These are phyloP conservation scores for Trametes meyenii DNA, from an alignment of 768 basidiomycete genomes.

Conservation along the genomic window DNA sequence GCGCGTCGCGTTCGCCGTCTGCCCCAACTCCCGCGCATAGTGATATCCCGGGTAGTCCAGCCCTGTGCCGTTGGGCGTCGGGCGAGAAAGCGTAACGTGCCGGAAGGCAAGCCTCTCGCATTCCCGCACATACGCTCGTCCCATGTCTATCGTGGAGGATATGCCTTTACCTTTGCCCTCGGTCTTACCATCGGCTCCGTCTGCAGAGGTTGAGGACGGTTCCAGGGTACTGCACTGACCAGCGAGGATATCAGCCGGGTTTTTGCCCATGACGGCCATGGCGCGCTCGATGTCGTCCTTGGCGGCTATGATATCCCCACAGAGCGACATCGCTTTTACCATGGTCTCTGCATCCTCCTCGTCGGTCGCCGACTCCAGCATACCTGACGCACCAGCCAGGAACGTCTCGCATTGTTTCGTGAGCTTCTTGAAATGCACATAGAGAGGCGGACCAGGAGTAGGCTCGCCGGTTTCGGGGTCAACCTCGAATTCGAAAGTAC, in stretches of 20 bases:
- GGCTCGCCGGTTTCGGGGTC: conserved; percentile 26
- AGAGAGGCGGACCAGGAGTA: conserved; percentile 44
- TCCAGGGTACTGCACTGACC: not conserved
- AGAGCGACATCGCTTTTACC: conserved; percentile 48
- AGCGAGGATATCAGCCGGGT: conserved; percentile 13
- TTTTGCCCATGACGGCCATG: conserved; percentile 43
- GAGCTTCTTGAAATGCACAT: conserved; percentile 56
- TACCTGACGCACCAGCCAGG: conserved; percentile 45
- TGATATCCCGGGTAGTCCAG: conserved; percentile 36
- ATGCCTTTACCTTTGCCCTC: conserved; percentile 36
- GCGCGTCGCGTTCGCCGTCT: conserved; percentile 43
- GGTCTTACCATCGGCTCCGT: conserved; percentile 19
- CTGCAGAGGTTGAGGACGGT: not conserved
- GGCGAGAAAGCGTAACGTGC: conserved; percentile 40
- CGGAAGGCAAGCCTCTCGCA: conserved; percentile 54
- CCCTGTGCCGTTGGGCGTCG: conserved; percentile 25
- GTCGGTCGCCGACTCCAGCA: conserved; percentile 38
- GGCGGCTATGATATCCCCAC: conserved; percentile 55
- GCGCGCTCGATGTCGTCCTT: conserved; percentile 52
- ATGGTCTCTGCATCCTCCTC: conserved; percentile 40
- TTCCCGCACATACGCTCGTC: conserved; percentile 43
- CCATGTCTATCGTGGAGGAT: conserved; percentile 39
- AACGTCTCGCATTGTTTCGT: conserved; percentile 55
- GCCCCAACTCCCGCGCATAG: conserved; percentile 37
- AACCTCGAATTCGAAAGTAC: conserved; percentile 45